Percentiles rank a stretch among this genome's conserved stretches.
These are phyloP conservation scores for Russula compacta DNA, from an alignment of 768 basidiomycete species.

Conservation along the genomic window DNA sequence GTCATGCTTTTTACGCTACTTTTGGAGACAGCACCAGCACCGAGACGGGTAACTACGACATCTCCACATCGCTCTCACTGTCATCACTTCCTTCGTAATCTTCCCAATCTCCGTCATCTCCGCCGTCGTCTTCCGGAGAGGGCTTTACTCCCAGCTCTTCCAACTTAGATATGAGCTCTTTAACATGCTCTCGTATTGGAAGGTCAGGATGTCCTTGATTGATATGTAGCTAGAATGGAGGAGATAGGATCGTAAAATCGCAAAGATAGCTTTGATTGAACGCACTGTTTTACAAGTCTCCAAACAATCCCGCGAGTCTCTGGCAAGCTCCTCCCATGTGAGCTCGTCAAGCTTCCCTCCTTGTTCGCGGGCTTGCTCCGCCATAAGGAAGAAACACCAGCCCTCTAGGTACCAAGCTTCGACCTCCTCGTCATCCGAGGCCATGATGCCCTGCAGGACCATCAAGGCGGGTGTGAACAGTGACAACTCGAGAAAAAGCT, in stretches of 20 bases:
- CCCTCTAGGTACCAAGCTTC: constrained; percentile 94
- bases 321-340: constrained; percentile 70
- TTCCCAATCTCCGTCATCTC: constrained; percentile 48
- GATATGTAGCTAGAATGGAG: constrained; percentile 47
- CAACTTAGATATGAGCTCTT: constrained; percentile 62
- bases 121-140: constrained; percentile 51
- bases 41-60: constrained; percentile 23
- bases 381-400: constrained; percentile 85
- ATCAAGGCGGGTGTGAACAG: constrained; percentile 64
- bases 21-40: neutral
- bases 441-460: constrained; percentile 70
- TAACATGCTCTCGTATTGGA: constrained; percentile 65
- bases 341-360: constrained; percentile 38
- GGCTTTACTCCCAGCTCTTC: constrained; percentile 57
- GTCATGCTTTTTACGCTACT: neutral
- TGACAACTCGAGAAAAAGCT: constrained; percentile 69
- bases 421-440: constrained; percentile 74
- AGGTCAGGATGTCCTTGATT: constrained; percentile 67
- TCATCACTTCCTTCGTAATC: constrained; percentile 54
- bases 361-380: constrained; percentile 56
- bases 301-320: constrained; percentile 70
- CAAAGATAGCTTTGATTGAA: constrained; percentile 1
- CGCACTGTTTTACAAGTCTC: constrained; percentile 74
- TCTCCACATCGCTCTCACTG: constrained; percentile 35
- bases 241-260: neutral